Evolutionary conservation across 495 filamentous ascomycete genomes (phyloP).

Genomic region (Aspergillus sclerotioniger): DNA sequence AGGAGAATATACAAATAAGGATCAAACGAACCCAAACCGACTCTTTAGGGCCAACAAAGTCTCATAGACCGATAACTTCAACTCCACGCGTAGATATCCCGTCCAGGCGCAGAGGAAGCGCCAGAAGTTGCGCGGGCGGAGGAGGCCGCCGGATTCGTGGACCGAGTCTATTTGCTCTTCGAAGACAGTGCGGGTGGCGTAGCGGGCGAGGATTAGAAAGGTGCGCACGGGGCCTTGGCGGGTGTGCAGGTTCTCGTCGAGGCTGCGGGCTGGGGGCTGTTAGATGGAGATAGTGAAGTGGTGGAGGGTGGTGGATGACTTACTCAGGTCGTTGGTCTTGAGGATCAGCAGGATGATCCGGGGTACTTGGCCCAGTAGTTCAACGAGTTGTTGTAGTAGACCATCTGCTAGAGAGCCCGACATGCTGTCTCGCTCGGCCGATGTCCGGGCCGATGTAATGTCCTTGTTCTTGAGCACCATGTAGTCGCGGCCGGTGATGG

Average conservation of each 20-base stretch:
- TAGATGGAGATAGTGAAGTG: conserved; percentile 9
- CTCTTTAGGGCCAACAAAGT: conserved; percentile 47
- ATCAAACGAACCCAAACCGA: conserved; percentile 31
- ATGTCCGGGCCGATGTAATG: conserved; percentile 62
- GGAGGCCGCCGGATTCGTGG: conserved; percentile 51
- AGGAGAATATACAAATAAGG: background rate
- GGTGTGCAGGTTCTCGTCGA: conserved; percentile 93
- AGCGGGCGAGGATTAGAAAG: conserved; percentile 91
- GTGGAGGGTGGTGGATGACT: conserved; percentile 20
- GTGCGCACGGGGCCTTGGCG: conserved; percentile 80
- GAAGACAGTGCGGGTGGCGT: conserved; percentile 86
- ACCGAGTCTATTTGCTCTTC: conserved; percentile 80
- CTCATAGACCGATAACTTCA: conserved; percentile 63
- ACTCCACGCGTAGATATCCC: conserved; percentile 59
- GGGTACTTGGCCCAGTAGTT: conserved; percentile 84
- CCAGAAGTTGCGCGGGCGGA: conserved; percentile 55
- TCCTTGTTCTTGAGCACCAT: conserved; percentile 60
- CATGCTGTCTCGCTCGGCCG: conserved; percentile 77
- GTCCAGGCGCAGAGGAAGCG: conserved; percentile 56
- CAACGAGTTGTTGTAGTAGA: conserved; percentile 81
- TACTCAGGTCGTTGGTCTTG: conserved; percentile 96
- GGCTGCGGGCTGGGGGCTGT: conserved; percentile 61
- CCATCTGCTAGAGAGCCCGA: conserved; percentile 80
- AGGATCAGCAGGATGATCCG: conserved; percentile 90
- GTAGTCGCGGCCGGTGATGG: conserved; percentile 94